Evolutionary conservation across 1,139 yeast species (phyloP).

Genomic region (Candida smagusa): DNA sequence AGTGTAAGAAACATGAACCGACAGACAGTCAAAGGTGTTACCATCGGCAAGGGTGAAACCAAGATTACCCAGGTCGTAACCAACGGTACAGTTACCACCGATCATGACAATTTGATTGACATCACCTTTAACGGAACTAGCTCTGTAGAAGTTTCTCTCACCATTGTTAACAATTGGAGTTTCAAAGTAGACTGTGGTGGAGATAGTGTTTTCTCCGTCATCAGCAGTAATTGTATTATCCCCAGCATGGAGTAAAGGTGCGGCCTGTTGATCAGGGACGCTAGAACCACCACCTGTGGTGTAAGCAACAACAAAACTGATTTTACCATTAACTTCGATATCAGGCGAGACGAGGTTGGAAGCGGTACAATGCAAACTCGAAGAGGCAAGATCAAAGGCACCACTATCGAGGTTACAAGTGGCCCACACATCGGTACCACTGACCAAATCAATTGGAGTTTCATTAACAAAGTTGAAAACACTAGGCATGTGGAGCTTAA

Average conservation of each 20-base stretch:
- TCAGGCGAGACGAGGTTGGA: constrained; percentile 9
- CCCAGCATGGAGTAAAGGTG: constrained; percentile 20
- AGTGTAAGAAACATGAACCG: constrained; percentile 19
- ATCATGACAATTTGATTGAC: constrained; percentile 13
- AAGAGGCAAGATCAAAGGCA: constrained; percentile 21
- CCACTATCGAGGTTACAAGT: constrained; percentile 25
- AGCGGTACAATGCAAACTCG: constrained; percentile 24
- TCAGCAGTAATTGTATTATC: constrained; percentile 20
- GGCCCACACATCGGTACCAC: constrained; percentile 17
- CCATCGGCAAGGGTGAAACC: constrained; percentile 14
- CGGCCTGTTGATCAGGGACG: constrained; percentile 16
- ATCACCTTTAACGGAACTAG: too few species aligned
- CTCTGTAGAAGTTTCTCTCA: too few species aligned
- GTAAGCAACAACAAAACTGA: constrained; percentile 24
- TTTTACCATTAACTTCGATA: constrained; percentile 14
- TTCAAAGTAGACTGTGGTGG: constrained; percentile 13
- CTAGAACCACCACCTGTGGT: constrained; percentile 21
- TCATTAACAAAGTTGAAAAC: constrained; percentile 23
- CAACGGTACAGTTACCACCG: constrained; percentile 19
- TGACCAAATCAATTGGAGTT: constrained; percentile 3
- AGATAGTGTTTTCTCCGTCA: constrained; percentile 21
- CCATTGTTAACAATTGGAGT: not conserved
- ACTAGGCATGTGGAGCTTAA: constrained; percentile 14
- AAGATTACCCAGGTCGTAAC: constrained; percentile 21
- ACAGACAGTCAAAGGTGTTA: constrained; percentile 18